Base-by-base conservation (phyloP, 352 stramenopile species). In the Pythium aquatile region DNA sequence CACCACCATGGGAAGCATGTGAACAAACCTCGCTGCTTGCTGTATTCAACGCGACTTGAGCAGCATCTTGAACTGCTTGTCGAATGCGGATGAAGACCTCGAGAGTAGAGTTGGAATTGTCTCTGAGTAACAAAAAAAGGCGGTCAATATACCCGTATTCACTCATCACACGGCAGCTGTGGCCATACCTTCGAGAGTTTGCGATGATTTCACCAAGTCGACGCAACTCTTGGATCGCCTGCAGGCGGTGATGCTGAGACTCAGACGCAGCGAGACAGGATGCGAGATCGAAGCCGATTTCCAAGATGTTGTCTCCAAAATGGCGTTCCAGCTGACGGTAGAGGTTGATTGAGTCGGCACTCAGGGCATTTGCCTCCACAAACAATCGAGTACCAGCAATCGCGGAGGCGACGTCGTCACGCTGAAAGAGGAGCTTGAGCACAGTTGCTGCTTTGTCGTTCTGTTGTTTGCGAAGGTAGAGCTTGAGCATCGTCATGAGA, bases 221-320 rank as follows among this genome's bases (percentile, higher is more conserved):
- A 42, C 74, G 81, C 11, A 91, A 57, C 54, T 89, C 78, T 2
- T 47, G 33, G 28, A 88, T 80, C 0, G 80, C 76, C 55, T 75
- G 61, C 24, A 33, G 48, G 40, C 61, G 61, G 47, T 67, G 61
- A 62, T 75, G 55, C 10, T 55, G 39, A 68, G 65, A 35, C 39
- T 68, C 44, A 64, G 78, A 71, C 63, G 67, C 48, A 63, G 78
- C 77, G 5, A 91, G 68, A 52, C 66, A 72, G 40, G 77, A 90
- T n/a, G 79, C 82, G 14, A 93, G 65, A 58, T 91, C 85, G 30
- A 91, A 48, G 51, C 76, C 79, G 42, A 94, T 90, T 29, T 80
- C 68, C 28, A 88, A 59, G 20, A 68, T 63, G 28, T 76, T 59
- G 61, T 87, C 79, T 4, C 79, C 81, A 32, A 87, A 90, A 35